Percentiles rank a stretch among this genome's conserved stretches.
phyloP scores from a whole-genome alignment of 768 basidiomycete genomes.

The Cantharellus anzutake region DNA sequence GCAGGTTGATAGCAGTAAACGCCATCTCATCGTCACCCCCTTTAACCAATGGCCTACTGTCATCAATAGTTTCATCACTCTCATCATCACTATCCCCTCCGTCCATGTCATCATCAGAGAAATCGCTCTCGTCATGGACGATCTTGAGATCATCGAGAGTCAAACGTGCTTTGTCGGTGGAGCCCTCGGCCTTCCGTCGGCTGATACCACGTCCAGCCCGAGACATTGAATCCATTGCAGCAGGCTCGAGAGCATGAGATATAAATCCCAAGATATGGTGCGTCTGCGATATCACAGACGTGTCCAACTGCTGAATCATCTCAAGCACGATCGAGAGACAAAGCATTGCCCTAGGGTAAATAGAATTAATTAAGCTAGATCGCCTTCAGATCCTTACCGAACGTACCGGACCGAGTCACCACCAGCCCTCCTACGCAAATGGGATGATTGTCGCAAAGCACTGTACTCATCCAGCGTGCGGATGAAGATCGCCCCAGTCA shows the following conservation, averaged over 20 bases:
- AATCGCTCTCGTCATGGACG: conserved; percentile 20
- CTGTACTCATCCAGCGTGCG: conserved; percentile 47
- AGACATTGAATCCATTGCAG: not conserved
- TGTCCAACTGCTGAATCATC: conserved; percentile 52
- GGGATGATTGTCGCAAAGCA: not conserved
- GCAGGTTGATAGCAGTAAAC: conserved; percentile 57
- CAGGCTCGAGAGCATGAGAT: conserved; percentile 48
- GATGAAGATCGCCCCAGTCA: conserved; percentile 58
- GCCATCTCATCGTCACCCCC: conserved; percentile 34
- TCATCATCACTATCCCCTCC: conserved; percentile 35
- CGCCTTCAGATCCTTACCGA: not conserved
- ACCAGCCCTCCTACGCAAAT: not conserved
- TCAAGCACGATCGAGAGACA: conserved; percentile 66
- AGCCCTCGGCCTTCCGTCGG: conserved; percentile 13
- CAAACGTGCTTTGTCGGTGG: conserved; percentile 10
- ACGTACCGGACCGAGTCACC: conserved; percentile 32
- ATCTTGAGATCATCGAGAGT: conserved; percentile 18
- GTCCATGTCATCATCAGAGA: conserved; percentile 19
- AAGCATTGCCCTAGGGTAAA: conserved; percentile 32
- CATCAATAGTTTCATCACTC: conserved; percentile 9
- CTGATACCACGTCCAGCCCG: not conserved
- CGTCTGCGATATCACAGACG: conserved; percentile 42
- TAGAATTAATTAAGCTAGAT: not conserved
- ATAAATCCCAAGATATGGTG: conserved; percentile 67
- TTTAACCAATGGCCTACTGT: conserved; percentile 20